Evolutionary conservation across 177 flowering plant genomes (phyloP).

Genomic region (Tripterygium wilfordii): DNA sequence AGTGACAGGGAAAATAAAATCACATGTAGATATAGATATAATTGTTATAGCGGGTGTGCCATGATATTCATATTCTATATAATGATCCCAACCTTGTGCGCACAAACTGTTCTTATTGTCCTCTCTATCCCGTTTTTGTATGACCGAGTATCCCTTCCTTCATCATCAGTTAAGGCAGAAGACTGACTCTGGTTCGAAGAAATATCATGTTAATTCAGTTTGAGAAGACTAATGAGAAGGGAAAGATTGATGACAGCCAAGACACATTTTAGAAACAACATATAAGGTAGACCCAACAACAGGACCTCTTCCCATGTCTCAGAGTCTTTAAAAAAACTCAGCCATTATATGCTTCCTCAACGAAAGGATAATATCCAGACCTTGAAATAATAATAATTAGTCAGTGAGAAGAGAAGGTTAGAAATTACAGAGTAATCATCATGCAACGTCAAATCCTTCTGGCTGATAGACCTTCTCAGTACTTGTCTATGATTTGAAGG

Average conservation of each 20-base stretch:
- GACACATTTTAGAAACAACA: neutral
- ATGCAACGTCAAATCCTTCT: conserved; percentile 49
- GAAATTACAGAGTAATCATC: conserved; percentile 76
- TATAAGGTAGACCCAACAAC: no score
- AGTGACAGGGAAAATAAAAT: neutral
- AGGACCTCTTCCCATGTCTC: no score
- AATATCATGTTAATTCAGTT: neutral
- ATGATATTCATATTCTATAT: no score
- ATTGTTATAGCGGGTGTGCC: no score
- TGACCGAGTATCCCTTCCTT: conserved; percentile 40
- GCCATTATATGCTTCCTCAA: neutral
- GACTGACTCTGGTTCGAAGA: conserved; percentile 70
- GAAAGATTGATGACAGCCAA: neutral
- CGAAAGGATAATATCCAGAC: neutral
- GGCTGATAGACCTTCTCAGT: conserved; percentile 67
- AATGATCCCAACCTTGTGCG: conserved; percentile 49
- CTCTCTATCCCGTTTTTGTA: conserved; percentile 46
- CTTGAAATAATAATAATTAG: neutral
- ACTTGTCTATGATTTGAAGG: conserved; percentile 33
- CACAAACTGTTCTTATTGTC: conserved; percentile 63
- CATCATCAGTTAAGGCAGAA: conserved; percentile 92
- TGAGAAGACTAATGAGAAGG: neutral
- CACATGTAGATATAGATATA: no score
- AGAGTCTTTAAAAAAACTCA: no score
- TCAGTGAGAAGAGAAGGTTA: neutral